Evolutionary conservation across 2,329 filamentous ascomycete genomes (phyloP).

Genomic region (Microcyclospora pomicola): DNA sequence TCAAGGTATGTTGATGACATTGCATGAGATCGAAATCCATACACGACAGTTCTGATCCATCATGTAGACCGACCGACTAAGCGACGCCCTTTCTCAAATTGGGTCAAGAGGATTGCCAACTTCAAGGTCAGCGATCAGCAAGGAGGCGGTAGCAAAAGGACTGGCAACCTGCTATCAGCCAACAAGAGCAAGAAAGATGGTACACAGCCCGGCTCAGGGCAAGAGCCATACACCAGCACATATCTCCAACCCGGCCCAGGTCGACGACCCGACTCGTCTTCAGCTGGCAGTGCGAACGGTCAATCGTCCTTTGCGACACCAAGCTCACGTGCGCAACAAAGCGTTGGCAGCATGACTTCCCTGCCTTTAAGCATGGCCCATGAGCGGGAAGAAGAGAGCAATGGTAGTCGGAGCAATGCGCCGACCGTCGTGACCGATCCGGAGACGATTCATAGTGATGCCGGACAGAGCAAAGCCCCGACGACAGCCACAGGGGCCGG

Average conservation of each 20-base stretch:
- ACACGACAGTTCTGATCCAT: not conserved
- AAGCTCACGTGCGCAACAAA: conserved; percentile 35
- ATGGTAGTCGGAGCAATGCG: conserved; percentile 58
- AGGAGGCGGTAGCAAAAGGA: conserved; percentile 27
- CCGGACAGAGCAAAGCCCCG: conserved; percentile 65
- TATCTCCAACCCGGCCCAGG: conserved; percentile 51
- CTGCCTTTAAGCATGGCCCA: conserved; percentile 37
- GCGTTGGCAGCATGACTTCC: conserved; percentile 42
- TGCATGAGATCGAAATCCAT: not conserved
- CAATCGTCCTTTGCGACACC: conserved; percentile 39
- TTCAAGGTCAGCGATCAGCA: conserved; percentile 57
- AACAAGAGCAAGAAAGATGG: conserved; percentile 33
- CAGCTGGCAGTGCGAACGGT: conserved; percentile 29
- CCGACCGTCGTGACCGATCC: conserved; percentile 74
- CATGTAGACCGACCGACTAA: conserved; percentile 56
- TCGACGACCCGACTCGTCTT: conserved; percentile 30
- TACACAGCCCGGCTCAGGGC: conserved; percentile 41
- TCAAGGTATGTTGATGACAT: conserved; percentile 24
- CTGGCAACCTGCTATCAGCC: conserved; percentile 8
- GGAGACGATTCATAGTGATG: conserved; percentile 60
- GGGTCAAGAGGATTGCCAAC: conserved; percentile 86
- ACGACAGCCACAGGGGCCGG: conserved; percentile 58
- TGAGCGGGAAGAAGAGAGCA: conserved; percentile 41
- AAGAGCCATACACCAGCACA: conserved; percentile 59
- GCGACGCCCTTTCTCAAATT: conserved; percentile 75